Evolutionary conservation across 768 basidiomycete genomes (phyloP).

Genomic region (Albatrellus ellisii): DNA sequence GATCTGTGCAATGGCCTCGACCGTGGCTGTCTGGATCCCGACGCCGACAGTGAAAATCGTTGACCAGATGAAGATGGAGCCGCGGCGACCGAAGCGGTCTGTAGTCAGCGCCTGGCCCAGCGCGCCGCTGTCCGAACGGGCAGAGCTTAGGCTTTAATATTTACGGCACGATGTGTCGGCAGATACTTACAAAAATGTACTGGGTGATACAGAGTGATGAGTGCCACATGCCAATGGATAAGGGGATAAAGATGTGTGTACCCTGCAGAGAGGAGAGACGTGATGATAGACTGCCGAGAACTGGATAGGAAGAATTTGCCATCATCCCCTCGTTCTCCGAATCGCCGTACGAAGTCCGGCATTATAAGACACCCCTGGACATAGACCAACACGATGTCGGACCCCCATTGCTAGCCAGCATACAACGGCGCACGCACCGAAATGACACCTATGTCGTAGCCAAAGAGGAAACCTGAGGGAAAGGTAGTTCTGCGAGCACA

Average conservation of each 20-base stretch:
- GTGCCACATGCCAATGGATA: background rate
- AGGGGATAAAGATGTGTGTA: constrained; percentile 19
- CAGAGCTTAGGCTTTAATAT: background rate
- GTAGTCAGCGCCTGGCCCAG: constrained; percentile 63
- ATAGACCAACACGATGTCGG: background rate
- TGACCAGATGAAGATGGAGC: constrained; percentile 68
- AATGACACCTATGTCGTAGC: constrained; percentile 70
- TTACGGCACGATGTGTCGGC: background rate
- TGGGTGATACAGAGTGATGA: background rate
- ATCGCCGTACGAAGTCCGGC: constrained; percentile 61
- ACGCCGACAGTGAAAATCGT: constrained; percentile 59
- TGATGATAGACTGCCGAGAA: constrained; percentile 63
- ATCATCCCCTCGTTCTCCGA: constrained; percentile 37
- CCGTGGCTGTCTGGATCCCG: constrained; percentile 56
- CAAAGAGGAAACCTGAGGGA: constrained; percentile 45
- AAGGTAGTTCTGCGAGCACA: background rate
- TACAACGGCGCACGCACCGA: constrained; percentile 29
- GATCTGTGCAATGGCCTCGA: constrained; percentile 46
- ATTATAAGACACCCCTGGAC: constrained; percentile 64
- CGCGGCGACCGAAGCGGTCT: constrained; percentile 56
- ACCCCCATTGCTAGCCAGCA: too few species aligned
- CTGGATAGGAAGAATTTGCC: constrained; percentile 41
- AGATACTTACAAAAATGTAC: constrained; percentile 13
- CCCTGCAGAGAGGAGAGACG: constrained; percentile 68
- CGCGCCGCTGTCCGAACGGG: constrained; percentile 33